Evolutionary conservation across 805 yeast genomes (phyloP), one percentile per base, ranked within the genome.

Genomic region (Zygoascus tannicola): DNA sequence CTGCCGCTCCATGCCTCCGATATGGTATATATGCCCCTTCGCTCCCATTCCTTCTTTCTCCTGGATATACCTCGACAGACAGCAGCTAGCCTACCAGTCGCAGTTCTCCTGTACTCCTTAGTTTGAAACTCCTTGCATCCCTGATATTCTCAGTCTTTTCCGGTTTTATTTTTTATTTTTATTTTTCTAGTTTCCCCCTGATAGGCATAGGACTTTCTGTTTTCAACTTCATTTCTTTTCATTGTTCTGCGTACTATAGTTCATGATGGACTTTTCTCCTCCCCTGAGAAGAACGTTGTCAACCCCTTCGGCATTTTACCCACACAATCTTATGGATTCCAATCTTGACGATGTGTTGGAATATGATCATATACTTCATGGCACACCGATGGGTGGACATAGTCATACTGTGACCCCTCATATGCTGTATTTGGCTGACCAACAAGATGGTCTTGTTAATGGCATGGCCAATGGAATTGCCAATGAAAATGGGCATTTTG

Each of bases 231-330:
- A 26, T 7, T 8, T 12, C 30, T 26, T 26, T 12, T 26, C 7
- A 7, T 26, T 26, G 7, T 26, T 8, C 30, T 26, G 30, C 12
- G 10, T 26, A 8, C 30, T 12, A 8, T 26, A 12, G 12, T 12
- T n/a, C 22, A 5, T 36, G 15, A 7, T 34, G 16, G 38, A 35
- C 28, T 41, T 41, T 12, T 41, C 44, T 22, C 41, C 33, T n/a
- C 39, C 47, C 35, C 44, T 49, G 5, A 41, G 52, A 38, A 38
- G 52, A 26, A 47, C 52, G 4, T 33, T 49, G 46, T 49, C 52
- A 18, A 44, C 50, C n/a, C 48, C 48, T 23, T 40, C 40, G 5
- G 34, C 15, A 5, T 23, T 21, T 41, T 32, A 26, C 10, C 44
- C 20, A 5, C 41, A 38, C 15, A 30, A 38, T 18, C 36, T 34